Evolutionary conservation across 2,329 filamentous ascomycete genomes (phyloP), one percentile per base, ranked within the genome.

Genomic region (Apiospora rasikravindrae): DNA sequence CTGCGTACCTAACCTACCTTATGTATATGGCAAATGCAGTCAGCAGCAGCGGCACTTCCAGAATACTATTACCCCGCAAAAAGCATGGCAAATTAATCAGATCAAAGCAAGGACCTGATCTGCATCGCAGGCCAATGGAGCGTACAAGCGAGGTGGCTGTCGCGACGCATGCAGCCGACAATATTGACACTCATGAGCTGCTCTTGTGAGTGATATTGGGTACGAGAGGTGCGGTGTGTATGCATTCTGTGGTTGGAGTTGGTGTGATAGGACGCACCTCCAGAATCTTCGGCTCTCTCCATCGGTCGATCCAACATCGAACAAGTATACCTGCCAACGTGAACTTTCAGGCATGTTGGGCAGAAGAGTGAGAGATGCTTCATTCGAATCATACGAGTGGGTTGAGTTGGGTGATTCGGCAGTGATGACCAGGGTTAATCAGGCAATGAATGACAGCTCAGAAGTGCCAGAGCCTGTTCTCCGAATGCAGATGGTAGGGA

Each of bases 61-160:
- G 57, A 19, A n/a, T 40, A 40, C n/a, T 40, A 64, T n/a, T 64
- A 64, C 57, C 57, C 57, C 57, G 57, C 57, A 64, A 40, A 37
- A 40, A 49, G 45, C 33, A 64, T 61, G 57, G n/a, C 33, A 61
- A 37, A 37, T 61, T 61, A 37, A 61, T 61, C 53, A 61, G 53
- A 61, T 61, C 53, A 61, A 29, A 61, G 53, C 53, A 61, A 61
- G 53, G 53, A 22, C 53, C 53, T 61, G 53, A 61, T 61, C 53
- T 37, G 53, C 53, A 61, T 5, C 16, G 16, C 29, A 61, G 53
- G 53, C 53, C 53, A 61, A 61, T 61, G 37, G 26, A 22, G 53
- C 29, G 3, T n/a, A 33, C 29, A 37, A 7, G 7, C n/a, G 53
- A 61, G 29, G 7, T 61, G 29, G 53, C 33, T 61, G 26, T 29